Conservation (phyloP, 2,329 filamentous ascomycete genomes). For the Colletotrichum phormii region DNA sequence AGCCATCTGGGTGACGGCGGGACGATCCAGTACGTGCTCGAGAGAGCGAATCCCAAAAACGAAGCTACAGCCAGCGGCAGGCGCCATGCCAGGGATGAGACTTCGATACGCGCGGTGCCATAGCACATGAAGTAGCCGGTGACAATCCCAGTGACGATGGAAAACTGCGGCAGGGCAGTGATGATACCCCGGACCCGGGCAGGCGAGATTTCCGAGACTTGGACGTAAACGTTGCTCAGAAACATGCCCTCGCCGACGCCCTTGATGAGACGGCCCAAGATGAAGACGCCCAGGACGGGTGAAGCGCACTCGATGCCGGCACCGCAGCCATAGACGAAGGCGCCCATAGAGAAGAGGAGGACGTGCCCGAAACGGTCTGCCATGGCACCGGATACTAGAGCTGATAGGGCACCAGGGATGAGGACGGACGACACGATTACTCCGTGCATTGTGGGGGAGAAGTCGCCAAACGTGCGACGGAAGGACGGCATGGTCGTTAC, state of each 20-base stretch:
- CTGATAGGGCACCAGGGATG: slow-evolving; percentile 69
- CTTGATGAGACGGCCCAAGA: slow-evolving; percentile 65
- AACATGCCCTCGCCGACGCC: slow-evolving; percentile 70
- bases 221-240: slow-evolving; percentile 61
- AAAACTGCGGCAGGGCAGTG: slow-evolving; percentile 64
- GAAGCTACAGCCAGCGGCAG: slow-evolving; percentile 60
- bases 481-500: slow-evolving; percentile 69
- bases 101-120: slow-evolving; percentile 57
- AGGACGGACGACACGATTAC: slow-evolving; percentile 71
- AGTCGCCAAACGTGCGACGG: slow-evolving; percentile 59
- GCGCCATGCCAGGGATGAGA: slow-evolving; percentile 65
- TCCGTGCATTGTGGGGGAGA: slow-evolving; percentile 67
- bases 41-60: slow-evolving; percentile 47
- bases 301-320: slow-evolving; percentile 54
- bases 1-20: slow-evolving; percentile 69
- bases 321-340: slow-evolving; percentile 62
- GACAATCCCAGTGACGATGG: slow-evolving; percentile 62
- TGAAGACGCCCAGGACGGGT: slow-evolving; percentile 59
- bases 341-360: slow-evolving; percentile 63
- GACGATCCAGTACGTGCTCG: slow-evolving; percentile 47
- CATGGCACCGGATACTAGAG: slow-evolving; percentile 67
- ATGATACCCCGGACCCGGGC: slow-evolving; percentile 61
- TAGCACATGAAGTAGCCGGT: slow-evolving; percentile 72
- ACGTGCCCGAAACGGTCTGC: slow-evolving; percentile 65
- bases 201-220: slow-evolving; percentile 71